Evolutionary conservation across 177 flowering plant species (phyloP), one percentile per base, ranked within the genome.

Genomic region (Telopea speciosissima): DNA sequence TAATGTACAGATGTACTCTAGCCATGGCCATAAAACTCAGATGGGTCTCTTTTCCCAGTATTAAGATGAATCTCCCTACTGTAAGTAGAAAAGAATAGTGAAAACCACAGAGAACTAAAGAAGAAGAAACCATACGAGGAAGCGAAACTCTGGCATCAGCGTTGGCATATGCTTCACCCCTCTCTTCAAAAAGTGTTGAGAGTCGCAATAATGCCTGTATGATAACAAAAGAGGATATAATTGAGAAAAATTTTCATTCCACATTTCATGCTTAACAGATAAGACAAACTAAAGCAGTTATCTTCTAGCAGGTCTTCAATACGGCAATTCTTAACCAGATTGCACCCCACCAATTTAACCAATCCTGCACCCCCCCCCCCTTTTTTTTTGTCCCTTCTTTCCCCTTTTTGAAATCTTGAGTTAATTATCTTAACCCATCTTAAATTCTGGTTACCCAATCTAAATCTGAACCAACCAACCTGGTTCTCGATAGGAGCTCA

Each of bases 71-170:
- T 44, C 49, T 49, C 54, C 40, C 40, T 36, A 36, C 40, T 36
- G 40, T 36, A 36, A 36, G 8, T 36, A 36, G 9, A 36, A 36
- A 28, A 28, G 31, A 5, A 36, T 36, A 36, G 40, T 36, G 40
- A 36, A 36, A 36, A 36, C 40, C 40, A 49, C 54, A 49, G 13
- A 49, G 8, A 16, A 28, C 31, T 16, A 49, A 16, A 36, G 61
- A 1, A 13, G n/a, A 58, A 58, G 61, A 58, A 58, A 74, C 17
- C 90, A 33, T 89, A 96, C 98, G 60, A 81, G 84, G 84, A 42
- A 93, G 80, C 63, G 94, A 91, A 73, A 93, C 97, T 67, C 83
- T 87, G 24, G 82, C 89, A 78, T 81, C 81, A 60, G 99, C 97
- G 70, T 86, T 85, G 17, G 92, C 83, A 81, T 96, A 96, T 36